Base-by-base conservation (phyloP, 2,329 filamentous ascomycete genomes). In the Leptosphaerulina australis region DNA sequence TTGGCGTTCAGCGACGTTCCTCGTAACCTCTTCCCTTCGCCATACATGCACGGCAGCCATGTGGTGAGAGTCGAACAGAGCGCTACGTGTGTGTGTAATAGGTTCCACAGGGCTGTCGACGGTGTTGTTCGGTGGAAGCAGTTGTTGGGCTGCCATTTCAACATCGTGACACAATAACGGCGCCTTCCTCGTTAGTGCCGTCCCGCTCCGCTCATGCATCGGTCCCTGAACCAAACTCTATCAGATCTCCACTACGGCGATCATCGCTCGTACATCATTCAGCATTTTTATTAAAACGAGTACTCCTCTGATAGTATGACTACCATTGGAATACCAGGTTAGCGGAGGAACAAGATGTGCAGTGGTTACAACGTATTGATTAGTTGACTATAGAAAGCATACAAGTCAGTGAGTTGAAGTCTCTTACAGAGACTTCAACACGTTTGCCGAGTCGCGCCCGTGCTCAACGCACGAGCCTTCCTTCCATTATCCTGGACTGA, bases 101-200 rank as follows among this genome's bases (percentile, higher is more conserved):
- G 45, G 48, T 51, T 46, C 20, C 48, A 46, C 48, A 21, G 24
- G 35, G 22, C 35, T 45, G 29, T 28, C 36, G 26, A 25, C 36
- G 35, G 26, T 35, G 30, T n/a, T 17, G 29, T 29, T 21, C 29
- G 40, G 35, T 45, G 40, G 28, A 34, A 50, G 40, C 35, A 36
- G 21, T 26, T 26, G 41, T 51, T 43, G 41, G 37, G 45, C 48
- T 41, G 41, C 48, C 48, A 30, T 35, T 38, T 21, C 36, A 51
- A 24, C 21, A 40, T 46, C 31, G 41, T 51, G 20, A 41, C 48
- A 36, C 48, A 51, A 43, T 31, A 51, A 51, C 48, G 48, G 48
- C 48, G 41, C 36, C 44, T 40, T 35, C 40, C 47, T 34, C 40
- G 29, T 30, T 40, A 30, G 35, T 39, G 15, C 40, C 48, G 41